Base-by-base conservation (phyloP, 345 rosid genomes). In the Lumnitzera littorea region DNA sequence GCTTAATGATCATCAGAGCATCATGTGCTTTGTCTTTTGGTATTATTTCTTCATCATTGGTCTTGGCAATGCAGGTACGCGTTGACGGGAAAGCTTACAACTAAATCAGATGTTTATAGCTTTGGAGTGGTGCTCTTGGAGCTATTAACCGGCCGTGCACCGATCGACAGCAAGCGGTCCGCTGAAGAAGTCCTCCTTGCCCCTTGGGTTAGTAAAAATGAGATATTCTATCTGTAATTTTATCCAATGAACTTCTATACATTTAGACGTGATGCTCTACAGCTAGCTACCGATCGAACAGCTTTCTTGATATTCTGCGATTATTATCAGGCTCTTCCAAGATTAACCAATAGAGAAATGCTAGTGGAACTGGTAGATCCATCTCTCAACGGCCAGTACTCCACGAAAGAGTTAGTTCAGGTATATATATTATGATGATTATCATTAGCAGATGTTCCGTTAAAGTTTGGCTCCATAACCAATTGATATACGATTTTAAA, bases 21-120 rank as follows among this genome's bases (percentile, higher is more conserved):
- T 9, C 11, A 0, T 36, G 43, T 36, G 9, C 10, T 36, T 36
- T 36, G 43, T 36, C 43, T 36, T 29, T 36, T 36, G 43, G 43
- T 36, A 36, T 36, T 36, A 13, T 17, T 46, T 49, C 51, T 24
- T 23, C 23, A 24, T 14, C 2, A 12, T 57, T n/a, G 25, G 15
- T 51, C 24, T 62, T 49, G 63, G 58, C 31, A 13, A 20, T 60
- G 74, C 63, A 91, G 98, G 81, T 91, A 85, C 67, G 84, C 82
- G 12, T 82, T 91, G 49, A 89, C 92, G 2, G 98, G 98, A n/a
- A 89, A 85, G 74, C 91, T 89, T 48, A 89, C 96, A 4, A 86
- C 91, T 31, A 91, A 91, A 81, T 91, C 98, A 47, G 98, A 91
- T 72, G 87, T 89, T 12, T 91, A 89, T 68, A 89, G 92, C 70